These are phyloP conservation scores for Cutaneotrichosporon sp. DNA, from an alignment of 1,284 basidiomycete genomes.

Conservation along the genomic window DNA sequence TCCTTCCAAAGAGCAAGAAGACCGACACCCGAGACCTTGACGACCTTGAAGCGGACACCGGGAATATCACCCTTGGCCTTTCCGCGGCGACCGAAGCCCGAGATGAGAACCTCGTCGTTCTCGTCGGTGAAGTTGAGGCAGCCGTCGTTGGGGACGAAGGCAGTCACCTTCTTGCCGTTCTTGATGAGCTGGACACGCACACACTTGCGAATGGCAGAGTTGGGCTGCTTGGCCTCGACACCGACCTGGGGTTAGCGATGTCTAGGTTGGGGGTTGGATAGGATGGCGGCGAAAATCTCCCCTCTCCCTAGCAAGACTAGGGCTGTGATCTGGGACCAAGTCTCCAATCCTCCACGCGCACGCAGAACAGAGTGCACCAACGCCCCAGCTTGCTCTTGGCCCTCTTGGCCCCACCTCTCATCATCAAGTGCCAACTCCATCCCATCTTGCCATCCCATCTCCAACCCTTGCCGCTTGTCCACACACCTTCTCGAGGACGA, in stretches of 20 bases:
- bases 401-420: too few species aligned
- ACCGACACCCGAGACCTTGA: conserved; percentile 99
- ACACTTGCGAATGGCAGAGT: conserved; percentile 99
- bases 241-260: conserved; percentile 53
- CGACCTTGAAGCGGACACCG: conserved; percentile 94
- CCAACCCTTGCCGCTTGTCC: conserved; percentile 16
- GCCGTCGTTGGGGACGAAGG: conserved; percentile 91
- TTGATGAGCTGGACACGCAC: conserved; percentile 99
- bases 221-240: conserved; percentile 76
- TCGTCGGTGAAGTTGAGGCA: conserved; percentile 96
- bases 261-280: neutral
- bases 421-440: too few species aligned
- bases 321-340: too few species aligned
- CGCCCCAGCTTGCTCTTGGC: neutral
- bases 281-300: neutral
- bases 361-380: neutral
- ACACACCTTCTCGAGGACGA: conserved; percentile 89
- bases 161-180: conserved; percentile 99
- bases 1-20: conserved; percentile 96
- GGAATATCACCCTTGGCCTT: conserved; percentile 69
- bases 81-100: conserved; percentile 98
- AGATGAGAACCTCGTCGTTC: conserved; percentile 99
- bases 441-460: neutral
- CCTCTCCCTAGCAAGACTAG: too few species aligned
- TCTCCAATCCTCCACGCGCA: neutral